Conservation (phyloP, 305 asterid genomes). For the Petunia hybrid region DNA sequence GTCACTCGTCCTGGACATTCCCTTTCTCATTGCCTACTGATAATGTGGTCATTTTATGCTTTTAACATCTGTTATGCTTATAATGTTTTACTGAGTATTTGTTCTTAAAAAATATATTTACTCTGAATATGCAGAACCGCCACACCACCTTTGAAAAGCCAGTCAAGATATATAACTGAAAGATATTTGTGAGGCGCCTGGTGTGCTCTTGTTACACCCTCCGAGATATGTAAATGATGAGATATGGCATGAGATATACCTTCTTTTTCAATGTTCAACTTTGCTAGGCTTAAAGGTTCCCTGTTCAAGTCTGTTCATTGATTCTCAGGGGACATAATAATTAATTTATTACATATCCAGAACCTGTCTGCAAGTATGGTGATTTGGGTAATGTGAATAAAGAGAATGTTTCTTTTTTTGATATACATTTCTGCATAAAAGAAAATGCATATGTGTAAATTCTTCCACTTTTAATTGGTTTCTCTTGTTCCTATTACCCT, state of each 20-base stretch:
- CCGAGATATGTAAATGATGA: not conserved
- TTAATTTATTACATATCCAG: too few species aligned
- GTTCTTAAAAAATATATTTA: not conserved
- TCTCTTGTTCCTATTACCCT: too few species aligned
- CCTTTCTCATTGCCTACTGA: not conserved
- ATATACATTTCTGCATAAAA: too few species aligned
- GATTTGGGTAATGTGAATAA: too few species aligned
- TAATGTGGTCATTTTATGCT: slow-evolving; percentile 17
- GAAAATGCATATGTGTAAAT: too few species aligned
- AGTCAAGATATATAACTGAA: slow-evolving; percentile 77
- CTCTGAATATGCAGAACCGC: slow-evolving; percentile 70
- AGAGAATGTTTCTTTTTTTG: too few species aligned
- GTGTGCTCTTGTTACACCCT: not conserved
- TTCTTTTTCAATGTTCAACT: too few species aligned
- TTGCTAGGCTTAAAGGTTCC: too few species aligned
- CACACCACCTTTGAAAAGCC: slow-evolving; percentile 80
- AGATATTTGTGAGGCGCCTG: not conserved
- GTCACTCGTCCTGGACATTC: not conserved
- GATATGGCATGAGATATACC: slow-evolving; percentile 22
- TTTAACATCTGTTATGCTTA: not conserved
- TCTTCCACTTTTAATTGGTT: too few species aligned
- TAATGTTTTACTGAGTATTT: not conserved
- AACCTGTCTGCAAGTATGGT: too few species aligned
- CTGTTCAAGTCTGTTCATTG: too few species aligned
- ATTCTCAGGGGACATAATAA: too few species aligned